Base-by-base conservation (phyloP, 192 early-diverging fungal species). In the Entomortierella beljakovae region DNA sequence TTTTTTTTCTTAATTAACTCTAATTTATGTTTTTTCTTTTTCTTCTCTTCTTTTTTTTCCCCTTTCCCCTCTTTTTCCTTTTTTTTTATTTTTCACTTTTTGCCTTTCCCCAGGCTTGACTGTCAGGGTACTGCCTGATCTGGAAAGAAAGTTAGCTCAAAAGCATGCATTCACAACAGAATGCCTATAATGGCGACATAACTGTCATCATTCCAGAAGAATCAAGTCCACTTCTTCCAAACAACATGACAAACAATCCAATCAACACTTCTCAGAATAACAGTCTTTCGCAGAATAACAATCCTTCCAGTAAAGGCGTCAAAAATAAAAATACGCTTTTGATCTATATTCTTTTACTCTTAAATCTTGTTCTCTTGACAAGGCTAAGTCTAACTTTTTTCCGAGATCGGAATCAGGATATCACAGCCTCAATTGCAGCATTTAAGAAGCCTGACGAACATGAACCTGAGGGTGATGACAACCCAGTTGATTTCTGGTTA, bases 401-500 rank as follows among this genome's bases (percentile, higher is more conserved):
- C 3, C 52, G 23, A 3, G 56, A 49, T 13, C 53, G 48, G 6
- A 20, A 46, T 20, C 52, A 56, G 35, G 42, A 50, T 13, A 23
- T 46, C 6, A 31, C 16, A 8, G 31, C 56, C 54, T 29, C 2
- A 2, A 29, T 13, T 54, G 33, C 18, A 8, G 52, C n/a, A 2
- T 33, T 37, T 22, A 63, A 57, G n/a, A 23, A 62, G 20, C 38
- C 59, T 32, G 25, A 72, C 10, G 42, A 42, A 1, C 56, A 43
- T 7, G 72, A 57, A 3, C 52, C 61, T 38, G 64, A 57, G 33
- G 58, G 23, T 11, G 72, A 75, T 26, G 52, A 33, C 13, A 42
- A 25, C 16, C 55, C 64, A 9, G 10, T 70, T 23, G 70, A 80
- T 20, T 89, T 83, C 61, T 87, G 80, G 61, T 18, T 88, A 18